Evolutionary conservation across 257 asterid genomes (phyloP), one percentile per base, ranked within the genome.

Genomic region (Solanum etuberosum): DNA sequence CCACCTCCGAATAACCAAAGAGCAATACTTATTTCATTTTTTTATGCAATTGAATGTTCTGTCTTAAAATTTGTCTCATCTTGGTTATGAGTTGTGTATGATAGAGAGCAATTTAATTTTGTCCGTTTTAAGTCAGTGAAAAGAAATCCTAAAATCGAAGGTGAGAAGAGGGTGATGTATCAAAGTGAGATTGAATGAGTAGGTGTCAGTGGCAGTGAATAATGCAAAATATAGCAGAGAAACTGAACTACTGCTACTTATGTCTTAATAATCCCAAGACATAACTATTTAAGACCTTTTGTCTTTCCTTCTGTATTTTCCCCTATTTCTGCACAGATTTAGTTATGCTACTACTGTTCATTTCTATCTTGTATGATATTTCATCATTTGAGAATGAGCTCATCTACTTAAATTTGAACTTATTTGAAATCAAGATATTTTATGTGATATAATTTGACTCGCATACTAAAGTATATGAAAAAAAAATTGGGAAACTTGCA

Each of bases 221-320:
- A 89, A 92, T 90, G 89, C 91, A 87, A 85, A 88, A 42, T 82
- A 43, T 87, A 86, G 72, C 90, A 90, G 91, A 84, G 82, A 87
- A 86, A 91, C 90, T 76, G 81, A 87, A 71, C 25, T 68, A 43
- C 84, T 43, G 27, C 65, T 78, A 85, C 68, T 68, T 57, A 80
- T 87, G 87, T 80, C 91, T 68, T 86, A 9, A 86, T 51, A 76
- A 57, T 77, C 48, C 86, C 57, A 29, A 87, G 85, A 85, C 76
- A 21, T 10, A 78, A 78, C 70, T 76, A 89, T 81, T 72, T 25
- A 80, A 83, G 48, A 23, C 46, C 70, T 73, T 43, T 63, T 73
- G 88, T 71, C 78, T 51, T 83, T 81, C 63, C 86, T 83, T 89
- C 78, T 82, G 51, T 51, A 57, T 10, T 87, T 85, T 27, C 37